These are phyloP conservation scores for Tilletia setariae DNA, from an alignment of 1,284 basidiomycete genomes.

Conservation along the genomic window DNA sequence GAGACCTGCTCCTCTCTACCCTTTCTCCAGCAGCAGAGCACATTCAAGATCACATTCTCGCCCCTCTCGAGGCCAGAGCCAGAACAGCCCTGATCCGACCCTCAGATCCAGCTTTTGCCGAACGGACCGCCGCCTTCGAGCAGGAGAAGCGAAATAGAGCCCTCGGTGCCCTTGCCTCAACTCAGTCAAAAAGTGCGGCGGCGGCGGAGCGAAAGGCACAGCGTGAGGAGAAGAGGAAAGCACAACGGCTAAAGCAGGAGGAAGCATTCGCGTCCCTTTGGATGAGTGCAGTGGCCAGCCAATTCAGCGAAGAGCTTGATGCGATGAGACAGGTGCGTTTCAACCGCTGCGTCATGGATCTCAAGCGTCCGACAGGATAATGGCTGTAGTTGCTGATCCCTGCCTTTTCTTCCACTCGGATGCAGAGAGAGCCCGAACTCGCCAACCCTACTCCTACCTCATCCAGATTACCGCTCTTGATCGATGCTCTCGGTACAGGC, in stretches of 20 bases:
- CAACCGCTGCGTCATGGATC: no score
- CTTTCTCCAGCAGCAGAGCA: not conserved
- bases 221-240: not conserved
- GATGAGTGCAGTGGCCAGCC: constrained; percentile 11
- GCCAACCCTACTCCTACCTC: constrained; percentile 12
- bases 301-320: constrained; percentile 14
- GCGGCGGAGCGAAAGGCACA: not conserved
- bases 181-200: not conserved
- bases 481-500: constrained; percentile 11
- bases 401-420: not conserved
- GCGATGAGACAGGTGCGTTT: constrained; percentile 7
- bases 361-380: no score
- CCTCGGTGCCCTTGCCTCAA: not conserved
- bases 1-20: constrained; percentile 12
- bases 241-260: constrained; percentile 1
- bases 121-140: constrained; percentile 9
- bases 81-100: not conserved
- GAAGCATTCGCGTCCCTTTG: constrained; percentile 8
- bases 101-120: not conserved
- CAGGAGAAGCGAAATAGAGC: constrained; percentile 9
- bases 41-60: not conserved
- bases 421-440: constrained; percentile 8
- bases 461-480: constrained; percentile 5
- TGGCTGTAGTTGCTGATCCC: not conserved
- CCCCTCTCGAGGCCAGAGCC: not conserved